These are phyloP conservation scores for Hevea brasiliensis DNA, from an alignment of 345 rosid genomes.

Conservation along the genomic window DNA sequence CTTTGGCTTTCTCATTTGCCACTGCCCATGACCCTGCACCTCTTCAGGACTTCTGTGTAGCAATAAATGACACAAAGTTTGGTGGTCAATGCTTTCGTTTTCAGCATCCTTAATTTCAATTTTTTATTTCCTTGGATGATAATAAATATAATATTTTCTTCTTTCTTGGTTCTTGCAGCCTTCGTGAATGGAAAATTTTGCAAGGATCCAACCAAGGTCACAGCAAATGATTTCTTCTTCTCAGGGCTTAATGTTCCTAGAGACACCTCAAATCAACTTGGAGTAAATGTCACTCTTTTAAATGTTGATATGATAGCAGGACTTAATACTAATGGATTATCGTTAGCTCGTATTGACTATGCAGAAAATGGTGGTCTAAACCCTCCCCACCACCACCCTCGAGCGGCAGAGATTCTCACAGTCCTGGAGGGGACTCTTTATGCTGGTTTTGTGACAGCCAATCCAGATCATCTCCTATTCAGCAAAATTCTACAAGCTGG, in stretches of 20 bases:
- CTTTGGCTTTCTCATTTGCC: conserved; percentile 10
- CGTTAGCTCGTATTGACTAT: conserved; percentile 16
- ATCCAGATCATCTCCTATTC: conserved; percentile 7
- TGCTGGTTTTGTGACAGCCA: conserved; percentile 17
- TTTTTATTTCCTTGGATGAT: no score
- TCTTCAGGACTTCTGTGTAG: conserved; percentile 21
- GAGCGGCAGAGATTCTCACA: conserved; percentile 10
- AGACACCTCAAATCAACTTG: conserved; percentile 4
- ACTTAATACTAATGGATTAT: conserved; percentile 6
- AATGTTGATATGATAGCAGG: conserved; percentile 7
- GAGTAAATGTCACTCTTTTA: conserved; percentile 11
- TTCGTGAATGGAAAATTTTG: conserved; percentile 22
- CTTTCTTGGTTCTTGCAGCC: no score
- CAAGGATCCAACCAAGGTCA: conserved; percentile 8
- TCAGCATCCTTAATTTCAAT: no score
- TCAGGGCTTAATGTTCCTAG: conserved; percentile 4
- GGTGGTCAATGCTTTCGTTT: not conserved
- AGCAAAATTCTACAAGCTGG: conserved; percentile 6
- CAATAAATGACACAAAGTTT: not conserved
- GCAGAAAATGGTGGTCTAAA: not conserved
- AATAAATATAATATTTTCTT: no score
- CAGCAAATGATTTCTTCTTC: conserved; percentile 3
- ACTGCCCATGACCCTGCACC: conserved; percentile 17
- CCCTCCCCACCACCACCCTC: conserved; percentile 21
- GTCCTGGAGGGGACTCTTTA: conserved; percentile 19